These are phyloP conservation scores for Purshia tridentata DNA, from an alignment of 306 rosid species.

Conservation along the genomic window DNA sequence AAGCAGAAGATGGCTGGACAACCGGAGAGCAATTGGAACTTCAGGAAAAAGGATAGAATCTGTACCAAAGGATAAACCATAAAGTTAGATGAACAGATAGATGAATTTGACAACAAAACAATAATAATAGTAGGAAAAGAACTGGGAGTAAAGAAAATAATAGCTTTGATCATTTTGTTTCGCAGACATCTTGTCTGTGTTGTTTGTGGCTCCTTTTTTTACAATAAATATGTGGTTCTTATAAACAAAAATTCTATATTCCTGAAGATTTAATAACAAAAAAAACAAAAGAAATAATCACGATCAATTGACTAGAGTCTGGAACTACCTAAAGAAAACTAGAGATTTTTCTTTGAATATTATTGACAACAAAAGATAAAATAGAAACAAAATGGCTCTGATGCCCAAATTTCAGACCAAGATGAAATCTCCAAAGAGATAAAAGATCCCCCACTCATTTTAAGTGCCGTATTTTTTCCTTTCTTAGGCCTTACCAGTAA, in stretches of 20 bases:
- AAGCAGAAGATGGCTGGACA: conserved; percentile 99
- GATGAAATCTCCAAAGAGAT: neutral
- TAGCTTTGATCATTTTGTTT: no score
- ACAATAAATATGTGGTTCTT: no score
- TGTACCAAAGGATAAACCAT: conserved; percentile 41
- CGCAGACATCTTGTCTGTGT: no score
- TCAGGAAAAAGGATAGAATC: conserved; percentile 98
- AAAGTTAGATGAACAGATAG: conserved; percentile 26
- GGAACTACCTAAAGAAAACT: neutral
- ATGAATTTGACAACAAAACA: neutral
- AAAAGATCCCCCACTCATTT: neutral
- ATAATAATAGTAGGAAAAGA: neutral
- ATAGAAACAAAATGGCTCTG: neutral
- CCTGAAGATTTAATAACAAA: neutral
- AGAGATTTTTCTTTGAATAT: neutral
- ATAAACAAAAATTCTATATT: neutral
- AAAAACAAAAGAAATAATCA: neutral
- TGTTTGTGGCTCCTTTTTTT: no score
- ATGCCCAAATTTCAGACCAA: neutral
- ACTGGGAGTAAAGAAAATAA: neutral
- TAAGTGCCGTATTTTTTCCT: neutral
- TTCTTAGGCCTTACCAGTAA: neutral
- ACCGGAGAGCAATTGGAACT: conserved; percentile 91
- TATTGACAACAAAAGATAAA: neutral
- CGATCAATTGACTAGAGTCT: neutral